Evolutionary conservation across 2,329 filamentous ascomycete genomes (phyloP).

Genomic region (Escovopsis sp.): DNA sequence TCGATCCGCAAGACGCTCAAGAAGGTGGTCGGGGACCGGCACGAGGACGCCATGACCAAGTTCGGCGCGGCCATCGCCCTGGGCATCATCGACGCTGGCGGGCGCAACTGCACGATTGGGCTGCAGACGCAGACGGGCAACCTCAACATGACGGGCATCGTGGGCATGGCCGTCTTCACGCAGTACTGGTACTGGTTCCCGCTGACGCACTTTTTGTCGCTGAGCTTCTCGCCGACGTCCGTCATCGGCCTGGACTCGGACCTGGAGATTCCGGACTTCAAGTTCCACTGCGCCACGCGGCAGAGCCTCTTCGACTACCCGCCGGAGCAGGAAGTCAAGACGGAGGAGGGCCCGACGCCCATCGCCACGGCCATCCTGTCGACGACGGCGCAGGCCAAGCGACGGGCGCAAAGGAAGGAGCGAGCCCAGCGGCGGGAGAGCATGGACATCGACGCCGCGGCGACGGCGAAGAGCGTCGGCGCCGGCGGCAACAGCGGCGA

Average conservation of each 20-base stretch:
- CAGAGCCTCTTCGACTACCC: constrained; percentile 97
- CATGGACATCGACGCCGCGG: constrained; percentile 82
- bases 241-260: constrained; percentile 92
- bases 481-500: constrained; percentile 26
- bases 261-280: constrained; percentile 83
- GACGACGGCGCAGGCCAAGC: constrained; percentile 92
- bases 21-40: constrained; percentile 86
- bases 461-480: constrained; percentile 35
- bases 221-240: constrained; percentile 92
- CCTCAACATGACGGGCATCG: constrained; percentile 95
- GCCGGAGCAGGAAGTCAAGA: constrained; percentile 87
- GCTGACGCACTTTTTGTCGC: constrained; percentile 88
- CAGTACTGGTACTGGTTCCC: constrained; percentile 99
- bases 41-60: constrained; percentile 99
- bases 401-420: constrained; percentile 87
- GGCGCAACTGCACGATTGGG: constrained; percentile 95
- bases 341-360: constrained; percentile 82
- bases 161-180: constrained; percentile 94
- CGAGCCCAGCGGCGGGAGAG: constrained; percentile 76
- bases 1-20: constrained; percentile 82
- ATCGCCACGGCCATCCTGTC: constrained; percentile 92
- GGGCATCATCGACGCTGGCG: constrained; percentile 94
- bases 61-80: constrained; percentile 89
- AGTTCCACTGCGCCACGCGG: constrained; percentile 87
- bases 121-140: constrained; percentile 96